Percentiles rank a stretch among this genome's conserved stretches.
Conservation (phyloP, 352 stramenopile genomes). For the Globisporangium spinosum region DNA sequence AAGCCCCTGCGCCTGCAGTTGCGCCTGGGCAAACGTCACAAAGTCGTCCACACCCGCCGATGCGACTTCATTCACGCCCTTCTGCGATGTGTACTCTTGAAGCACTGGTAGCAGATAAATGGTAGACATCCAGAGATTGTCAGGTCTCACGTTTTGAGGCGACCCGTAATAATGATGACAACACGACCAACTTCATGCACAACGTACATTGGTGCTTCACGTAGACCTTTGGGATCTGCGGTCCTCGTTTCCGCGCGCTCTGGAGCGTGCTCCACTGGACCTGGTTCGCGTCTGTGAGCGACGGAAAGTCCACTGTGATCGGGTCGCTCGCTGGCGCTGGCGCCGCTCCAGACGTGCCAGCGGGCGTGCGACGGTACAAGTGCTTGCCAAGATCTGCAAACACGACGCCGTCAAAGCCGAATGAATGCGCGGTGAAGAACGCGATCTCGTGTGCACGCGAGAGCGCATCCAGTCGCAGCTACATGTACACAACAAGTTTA, state of each 20-base stretch:
- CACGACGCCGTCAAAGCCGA: conserved; percentile 75
- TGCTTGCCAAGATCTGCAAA: conserved; percentile 77
- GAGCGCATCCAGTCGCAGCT: conserved; percentile 57
- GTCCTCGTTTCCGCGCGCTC: conserved; percentile 63
- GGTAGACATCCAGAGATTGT: background rate
- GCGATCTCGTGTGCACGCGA: conserved; percentile 51
- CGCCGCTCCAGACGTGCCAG: conserved; percentile 3
- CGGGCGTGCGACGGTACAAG: conserved; percentile 49
- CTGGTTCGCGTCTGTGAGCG: conserved; percentile 41
- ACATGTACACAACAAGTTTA: background rate
- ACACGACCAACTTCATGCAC: background rate
- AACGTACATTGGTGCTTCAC: conserved; percentile 73
- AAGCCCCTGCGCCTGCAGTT: conserved; percentile 59
- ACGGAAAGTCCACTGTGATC: conserved; percentile 48
- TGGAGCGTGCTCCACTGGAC: conserved; percentile 63
- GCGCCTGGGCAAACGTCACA: conserved; percentile 46
- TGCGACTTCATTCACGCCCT: conserved; percentile 13
- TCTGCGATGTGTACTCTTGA: conserved; percentile 43
- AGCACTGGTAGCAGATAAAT: conserved; percentile 37
- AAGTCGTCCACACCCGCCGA: conserved; percentile 35
- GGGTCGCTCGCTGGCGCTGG: conserved; percentile 31
- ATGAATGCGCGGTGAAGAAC: conserved; percentile 74
- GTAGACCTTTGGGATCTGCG: conserved; percentile 70
- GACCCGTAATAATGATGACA: background rate
- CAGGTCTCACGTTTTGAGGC: background rate